phyloP scores from a whole-genome alignment of 2,329 filamentous ascomycete genomes.

The Colletotrichum chlorophyti region DNA sequence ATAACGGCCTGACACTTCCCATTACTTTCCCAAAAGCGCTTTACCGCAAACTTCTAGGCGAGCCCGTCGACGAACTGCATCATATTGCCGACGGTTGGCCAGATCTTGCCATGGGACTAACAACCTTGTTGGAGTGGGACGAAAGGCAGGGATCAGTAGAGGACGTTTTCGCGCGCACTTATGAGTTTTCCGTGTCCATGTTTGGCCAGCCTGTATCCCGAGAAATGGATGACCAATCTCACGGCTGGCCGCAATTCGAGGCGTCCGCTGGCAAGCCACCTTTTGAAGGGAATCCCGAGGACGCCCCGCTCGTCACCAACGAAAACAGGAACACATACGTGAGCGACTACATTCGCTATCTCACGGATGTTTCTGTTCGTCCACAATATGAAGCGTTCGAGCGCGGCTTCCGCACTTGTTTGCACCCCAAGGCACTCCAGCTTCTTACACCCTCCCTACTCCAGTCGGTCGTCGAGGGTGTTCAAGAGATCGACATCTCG shows the following conservation, averaged over 20 bases:
- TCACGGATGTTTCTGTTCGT: constrained; percentile 78
- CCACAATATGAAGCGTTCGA: constrained; percentile 84
- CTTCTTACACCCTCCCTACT: constrained; percentile 76
- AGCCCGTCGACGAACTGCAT: constrained; percentile 72
- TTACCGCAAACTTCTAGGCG: constrained; percentile 79
- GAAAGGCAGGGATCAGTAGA: constrained; percentile 77
- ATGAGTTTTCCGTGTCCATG: constrained; percentile 77
- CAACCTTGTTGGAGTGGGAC: constrained; percentile 76
- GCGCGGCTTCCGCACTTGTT: constrained; percentile 78
- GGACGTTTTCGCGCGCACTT: constrained; percentile 83
- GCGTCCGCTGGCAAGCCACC: constrained; percentile 35
- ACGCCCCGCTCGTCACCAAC: constrained; percentile 79
- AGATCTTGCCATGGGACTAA: constrained; percentile 76
- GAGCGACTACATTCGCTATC: constrained; percentile 82
- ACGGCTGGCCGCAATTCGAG: constrained; percentile 62
- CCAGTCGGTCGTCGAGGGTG: constrained; percentile 82
- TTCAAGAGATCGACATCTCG: constrained; percentile 78
- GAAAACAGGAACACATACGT: constrained; percentile 81
- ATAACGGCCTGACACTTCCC: constrained; percentile 91
- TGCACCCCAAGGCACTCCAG: constrained; percentile 72
- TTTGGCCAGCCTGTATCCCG: constrained; percentile 64
- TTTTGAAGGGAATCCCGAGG: constrained; percentile 49
- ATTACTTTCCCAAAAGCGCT: constrained; percentile 86
- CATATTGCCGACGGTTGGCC: constrained; percentile 91
- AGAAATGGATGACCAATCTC: constrained; percentile 55